phyloP scores from a whole-genome alignment of 352 stramenopile genomes.

The Globisporangium paroecandrum region DNA sequence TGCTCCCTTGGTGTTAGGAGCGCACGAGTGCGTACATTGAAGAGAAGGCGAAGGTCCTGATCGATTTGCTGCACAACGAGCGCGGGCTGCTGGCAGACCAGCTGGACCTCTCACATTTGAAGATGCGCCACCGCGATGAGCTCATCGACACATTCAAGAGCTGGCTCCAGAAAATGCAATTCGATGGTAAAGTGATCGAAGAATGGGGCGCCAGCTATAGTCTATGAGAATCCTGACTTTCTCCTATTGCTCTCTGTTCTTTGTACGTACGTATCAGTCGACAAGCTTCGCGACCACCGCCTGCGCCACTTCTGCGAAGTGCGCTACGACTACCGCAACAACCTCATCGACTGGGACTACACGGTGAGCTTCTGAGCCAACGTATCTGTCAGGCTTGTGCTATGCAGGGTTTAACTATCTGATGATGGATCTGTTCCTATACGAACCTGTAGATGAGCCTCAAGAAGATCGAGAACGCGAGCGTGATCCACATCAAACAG shows the following conservation, averaged over 20 bases:
- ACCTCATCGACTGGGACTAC: slow-evolving; percentile 96
- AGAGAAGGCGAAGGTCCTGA: slow-evolving; percentile 61
- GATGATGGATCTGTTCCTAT: not conserved
- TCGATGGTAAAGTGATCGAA: slow-evolving; percentile 49
- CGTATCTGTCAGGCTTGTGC: not conserved
- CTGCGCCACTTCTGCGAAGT: slow-evolving; percentile 90
- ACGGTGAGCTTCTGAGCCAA: slow-evolving; percentile 31
- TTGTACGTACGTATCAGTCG: slow-evolving; percentile 30
- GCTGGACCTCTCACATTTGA: slow-evolving; percentile 84
- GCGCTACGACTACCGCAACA: slow-evolving; percentile 91
- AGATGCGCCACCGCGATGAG: slow-evolving; percentile 88
- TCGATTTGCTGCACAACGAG: slow-evolving; percentile 73
- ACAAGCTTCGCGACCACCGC: slow-evolving; percentile 78
- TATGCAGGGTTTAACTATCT: not conserved
- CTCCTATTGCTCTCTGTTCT: not conserved
- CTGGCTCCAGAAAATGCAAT: slow-evolving; percentile 67
- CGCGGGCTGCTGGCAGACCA: slow-evolving; percentile 50
- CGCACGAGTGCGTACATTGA: slow-evolving; percentile 85
- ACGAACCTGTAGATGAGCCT: slow-evolving; percentile 58
- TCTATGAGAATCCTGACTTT: too few species aligned
- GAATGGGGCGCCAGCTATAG: too few species aligned
- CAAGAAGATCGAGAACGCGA: slow-evolving; percentile 82
- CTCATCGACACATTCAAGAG: slow-evolving; percentile 85
- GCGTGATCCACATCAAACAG: slow-evolving; percentile 92
- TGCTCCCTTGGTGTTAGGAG: slow-evolving; percentile 27